These are phyloP conservation scores for Citrus sp. DNA, from an alignment of 345 rosid species.

Conservation along the genomic window DNA sequence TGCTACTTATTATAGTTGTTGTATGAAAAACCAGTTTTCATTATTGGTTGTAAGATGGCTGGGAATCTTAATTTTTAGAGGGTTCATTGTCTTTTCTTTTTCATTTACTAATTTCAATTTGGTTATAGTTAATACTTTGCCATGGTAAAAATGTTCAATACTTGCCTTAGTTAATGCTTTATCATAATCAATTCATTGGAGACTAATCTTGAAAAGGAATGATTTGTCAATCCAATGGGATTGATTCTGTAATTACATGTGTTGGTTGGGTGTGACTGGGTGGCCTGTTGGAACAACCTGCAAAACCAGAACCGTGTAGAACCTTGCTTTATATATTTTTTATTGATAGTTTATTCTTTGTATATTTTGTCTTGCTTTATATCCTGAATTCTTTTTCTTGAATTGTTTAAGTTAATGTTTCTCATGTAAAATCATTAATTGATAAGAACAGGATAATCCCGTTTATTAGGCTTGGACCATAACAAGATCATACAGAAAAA, in stretches of 20 bases:
- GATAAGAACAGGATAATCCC: not conserved
- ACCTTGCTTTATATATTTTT: not conserved
- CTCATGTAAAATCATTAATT: not conserved
- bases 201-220: not conserved
- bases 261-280: not conserved
- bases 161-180: not conserved
- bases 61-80: not conserved
- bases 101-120: not conserved
- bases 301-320: not conserved
- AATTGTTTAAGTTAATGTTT: not conserved
- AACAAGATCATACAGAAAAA: not conserved
- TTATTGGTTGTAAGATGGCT: not conserved
- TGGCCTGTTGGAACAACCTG: not conserved
- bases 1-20: not conserved
- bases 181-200: not conserved
- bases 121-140: not conserved
- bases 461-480: not conserved
- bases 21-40: not conserved
- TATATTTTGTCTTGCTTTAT: not conserved
- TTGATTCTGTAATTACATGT: not conserved
- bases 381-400: not conserved
- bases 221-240: not conserved
- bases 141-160: not conserved
- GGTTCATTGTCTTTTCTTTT: not conserved
- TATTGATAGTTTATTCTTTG: not conserved